Evolutionary conservation across 2,329 filamentous ascomycete species (phyloP), one percentile per base, ranked within the genome.

Genomic region (Colletotrichum australisinense): DNA sequence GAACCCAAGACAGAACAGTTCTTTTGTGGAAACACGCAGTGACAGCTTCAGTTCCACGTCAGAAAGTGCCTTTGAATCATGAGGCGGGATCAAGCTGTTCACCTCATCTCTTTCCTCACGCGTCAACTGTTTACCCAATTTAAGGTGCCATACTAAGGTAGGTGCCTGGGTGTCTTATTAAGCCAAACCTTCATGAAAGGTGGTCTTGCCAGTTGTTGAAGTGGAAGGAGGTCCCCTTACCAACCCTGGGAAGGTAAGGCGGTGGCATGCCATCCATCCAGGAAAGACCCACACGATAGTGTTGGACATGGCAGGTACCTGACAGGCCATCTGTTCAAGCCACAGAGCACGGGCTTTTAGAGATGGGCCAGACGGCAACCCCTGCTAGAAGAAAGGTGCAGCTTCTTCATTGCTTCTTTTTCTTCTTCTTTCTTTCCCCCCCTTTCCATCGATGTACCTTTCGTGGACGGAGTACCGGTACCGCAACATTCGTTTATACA

Each of bases 261-360:
- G 56, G 24, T 46, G 46, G 66, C 35, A 62, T 64, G 66, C 52
- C 65, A 60, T 58, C 38, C 65, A 64, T 53, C 30, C 11, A 55
- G 42, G 52, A 52, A 57, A 62, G 67, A 73, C 19, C 70, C 60
- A 65, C 28, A 56, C 67, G 70, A 65, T 73, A 73, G 70, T 70
- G 70, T 69, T 66, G n/a, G 35, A 73, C 70, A 65, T 70, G 70
- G 67, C 67, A 73, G 55, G 70, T 73, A 73, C 70, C 46, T 65
- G 14, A 9, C 16, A 55, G 24, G 26, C 32, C 42, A 22, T n/a
- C 42, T 49, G 7, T 49, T 49, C 56, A 73, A 65, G 71, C 71
- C 71, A 73, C 71, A 73, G 67, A 49, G 71, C 71, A 73, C 56
- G 46, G 71, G 55, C 55, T 24, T 42, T 35, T 35, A 5, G 42